Base-by-base conservation (phyloP, 2,329 filamentous ascomycete species). In the Aspergillus persii region DNA sequence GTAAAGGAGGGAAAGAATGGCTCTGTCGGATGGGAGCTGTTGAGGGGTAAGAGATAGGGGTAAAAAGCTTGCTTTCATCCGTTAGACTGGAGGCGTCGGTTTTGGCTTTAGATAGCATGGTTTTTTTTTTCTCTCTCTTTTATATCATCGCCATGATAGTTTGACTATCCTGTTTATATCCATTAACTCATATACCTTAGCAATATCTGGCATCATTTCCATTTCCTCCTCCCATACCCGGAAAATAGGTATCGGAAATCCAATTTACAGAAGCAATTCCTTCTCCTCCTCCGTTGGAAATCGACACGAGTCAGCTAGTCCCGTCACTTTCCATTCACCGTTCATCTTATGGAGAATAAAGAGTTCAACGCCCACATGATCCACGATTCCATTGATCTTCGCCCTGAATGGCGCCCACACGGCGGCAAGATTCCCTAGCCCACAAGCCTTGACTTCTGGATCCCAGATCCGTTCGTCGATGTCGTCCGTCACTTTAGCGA, bases 1-100 rank as follows among this genome's bases (percentile, higher is more conserved):
- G 84, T 86, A 69, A 80, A 85, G 52, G 91, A 96, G 77, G 88
- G 86, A 30, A 80, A 76, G 12, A 80, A 85, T 39, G 82, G 83
- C 65, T 85, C 84, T 51, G 84, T 89, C 66, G 86, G 84, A 1
- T 81, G 76, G 75, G 84, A 88, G 73, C 84, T 88, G 79, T 80
- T 93, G 31, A 85, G 84, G 12, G 81, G 72, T 18, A 69, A 66
- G 64, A 68, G 65, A 61, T 55, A 61, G 49, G 68, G 64, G 61
- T 63, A 41, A 61, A 61, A 56, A 29, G 46, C 48, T 48, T 41
- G 30, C 18, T 46, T 59, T 39, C 47, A 50, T 61, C 27, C 59
- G 58, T 54, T 63, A 56, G 52, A 60, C 11, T 46, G 12, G 30
- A 59, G 44, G 50, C 57, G 47, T 56, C 51, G 48, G 48, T 47